Percentiles rank a stretch among this genome's conserved stretches.
Evolutionary conservation across 805 yeast genomes (phyloP).

Genomic region (Pichia thaimueangensis): DNA sequence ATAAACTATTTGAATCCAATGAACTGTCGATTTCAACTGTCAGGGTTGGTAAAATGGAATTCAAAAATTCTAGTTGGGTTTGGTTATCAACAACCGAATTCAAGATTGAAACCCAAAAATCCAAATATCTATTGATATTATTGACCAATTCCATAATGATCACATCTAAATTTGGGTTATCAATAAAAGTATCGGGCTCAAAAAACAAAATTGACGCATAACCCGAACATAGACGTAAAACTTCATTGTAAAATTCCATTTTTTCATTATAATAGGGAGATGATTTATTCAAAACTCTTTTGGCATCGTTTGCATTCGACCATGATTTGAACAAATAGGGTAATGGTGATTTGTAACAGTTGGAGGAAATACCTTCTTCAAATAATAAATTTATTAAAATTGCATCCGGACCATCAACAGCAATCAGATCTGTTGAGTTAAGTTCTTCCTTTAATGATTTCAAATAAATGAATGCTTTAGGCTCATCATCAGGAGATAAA

Average conservation of each 20-base stretch:
- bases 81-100: constrained; percentile 62
- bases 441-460: constrained; percentile 23
- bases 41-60: constrained; percentile 42
- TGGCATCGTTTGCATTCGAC: constrained; percentile 34
- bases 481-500: constrained; percentile 22
- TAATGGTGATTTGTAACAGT: constrained; percentile 32
- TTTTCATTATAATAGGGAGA: constrained; percentile 35
- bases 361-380: constrained; percentile 40
- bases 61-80: constrained; percentile 51
- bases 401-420: constrained; percentile 38
- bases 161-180: constrained; percentile 31
- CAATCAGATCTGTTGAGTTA: constrained; percentile 16
- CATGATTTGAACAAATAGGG: constrained; percentile 43
- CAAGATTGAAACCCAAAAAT: constrained; percentile 50
- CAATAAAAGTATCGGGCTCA: constrained; percentile 54
- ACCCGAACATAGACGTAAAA: constrained; percentile 45
- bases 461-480: constrained; percentile 16
- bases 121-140: constrained; percentile 28
- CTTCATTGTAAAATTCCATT: constrained; percentile 38
- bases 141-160: constrained; percentile 24
- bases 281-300: constrained; percentile 38
- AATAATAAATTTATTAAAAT: constrained; percentile 50
- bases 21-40: constrained; percentile 30
- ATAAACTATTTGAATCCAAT: constrained; percentile 27
- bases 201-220: constrained; percentile 67